Conservation (phyloP, 805 yeast species). For the Schwanniomyces polymorphus region DNA sequence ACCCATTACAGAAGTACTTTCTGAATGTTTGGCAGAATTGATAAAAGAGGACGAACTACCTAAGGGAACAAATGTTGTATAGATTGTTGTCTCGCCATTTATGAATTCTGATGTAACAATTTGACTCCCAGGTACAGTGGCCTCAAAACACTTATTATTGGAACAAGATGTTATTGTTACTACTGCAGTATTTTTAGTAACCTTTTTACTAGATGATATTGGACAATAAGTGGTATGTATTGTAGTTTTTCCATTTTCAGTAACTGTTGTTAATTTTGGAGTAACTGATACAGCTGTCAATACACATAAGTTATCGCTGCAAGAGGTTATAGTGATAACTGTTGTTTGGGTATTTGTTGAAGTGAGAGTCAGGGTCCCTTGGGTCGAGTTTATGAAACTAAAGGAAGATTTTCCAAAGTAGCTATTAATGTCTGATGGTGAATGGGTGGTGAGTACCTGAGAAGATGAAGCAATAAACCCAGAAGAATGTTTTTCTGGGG, state of each 20-base stretch:
- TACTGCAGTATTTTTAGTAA: background rate
- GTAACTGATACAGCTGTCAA: constrained; percentile 21
- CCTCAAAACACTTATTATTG: background rate
- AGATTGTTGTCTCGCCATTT: background rate
- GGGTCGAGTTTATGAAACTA: constrained; percentile 7
- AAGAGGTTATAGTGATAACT: constrained; percentile 25
- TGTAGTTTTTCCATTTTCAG: constrained; percentile 14
- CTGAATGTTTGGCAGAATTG: background rate
- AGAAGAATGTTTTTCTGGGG: background rate
- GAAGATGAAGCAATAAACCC: constrained; percentile 19
- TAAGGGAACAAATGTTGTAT: background rate
- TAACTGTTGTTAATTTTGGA: constrained; percentile 18
- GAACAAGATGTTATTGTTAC: constrained; percentile 1
- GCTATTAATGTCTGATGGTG: background rate
- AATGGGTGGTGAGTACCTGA: constrained; percentile 19
- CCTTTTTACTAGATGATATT: constrained; percentile 8
- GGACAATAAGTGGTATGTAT: constrained; percentile 26
- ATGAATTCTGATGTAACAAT: background rate
- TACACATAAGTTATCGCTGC: constrained; percentile 21
- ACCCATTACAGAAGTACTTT: background rate
- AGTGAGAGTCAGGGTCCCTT: constrained; percentile 8
- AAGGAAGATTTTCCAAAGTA: constrained; percentile 1
- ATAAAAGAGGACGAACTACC: no score
- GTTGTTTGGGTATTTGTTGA: constrained; percentile 18
- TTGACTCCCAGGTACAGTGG: background rate